Percentiles rank a stretch among this genome's conserved stretches.
Evolutionary conservation across 306 rosid genomes (phyloP).

Genomic region (Mucuna pruriens): DNA sequence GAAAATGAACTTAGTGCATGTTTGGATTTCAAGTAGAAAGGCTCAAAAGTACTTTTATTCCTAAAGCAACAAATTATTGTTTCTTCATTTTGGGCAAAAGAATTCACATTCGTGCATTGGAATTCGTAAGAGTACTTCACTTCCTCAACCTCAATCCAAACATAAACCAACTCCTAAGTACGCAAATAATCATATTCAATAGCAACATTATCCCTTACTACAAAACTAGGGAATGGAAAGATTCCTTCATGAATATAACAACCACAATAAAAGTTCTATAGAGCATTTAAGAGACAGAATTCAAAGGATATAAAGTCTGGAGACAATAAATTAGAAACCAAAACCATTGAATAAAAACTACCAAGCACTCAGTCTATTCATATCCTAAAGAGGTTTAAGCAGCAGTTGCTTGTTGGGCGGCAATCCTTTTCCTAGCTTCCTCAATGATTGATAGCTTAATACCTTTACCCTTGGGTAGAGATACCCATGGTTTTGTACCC

Average conservation of each 20-base stretch:
- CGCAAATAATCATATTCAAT: background rate
- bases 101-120: too few relatives aligned
- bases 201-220: background rate
- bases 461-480: constrained; percentile 36
- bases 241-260: background rate
- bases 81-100: too few relatives aligned
- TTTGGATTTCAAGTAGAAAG: too few relatives aligned
- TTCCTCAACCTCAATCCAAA: too few relatives aligned
- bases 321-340: background rate
- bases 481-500: constrained; percentile 27
- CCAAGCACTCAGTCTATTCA: background rate
- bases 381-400: background rate
- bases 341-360: constrained; percentile 5
- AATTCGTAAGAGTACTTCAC: too few relatives aligned
- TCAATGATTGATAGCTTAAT: constrained; percentile 29
- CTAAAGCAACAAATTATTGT: too few relatives aligned
- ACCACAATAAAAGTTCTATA: background rate
- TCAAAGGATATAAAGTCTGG: background rate
- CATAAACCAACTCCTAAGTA: background rate
- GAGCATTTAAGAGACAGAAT: constrained; percentile 4
- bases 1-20: background rate
- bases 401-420: constrained; percentile 26
- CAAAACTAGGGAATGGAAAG: background rate
- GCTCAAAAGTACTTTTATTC: too few relatives aligned
- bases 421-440: constrained; percentile 34